Evolutionary conservation across 352 stramenopile genomes (phyloP), one percentile per base, ranked within the genome.

Genomic region (Globisporangium viniferum): DNA sequence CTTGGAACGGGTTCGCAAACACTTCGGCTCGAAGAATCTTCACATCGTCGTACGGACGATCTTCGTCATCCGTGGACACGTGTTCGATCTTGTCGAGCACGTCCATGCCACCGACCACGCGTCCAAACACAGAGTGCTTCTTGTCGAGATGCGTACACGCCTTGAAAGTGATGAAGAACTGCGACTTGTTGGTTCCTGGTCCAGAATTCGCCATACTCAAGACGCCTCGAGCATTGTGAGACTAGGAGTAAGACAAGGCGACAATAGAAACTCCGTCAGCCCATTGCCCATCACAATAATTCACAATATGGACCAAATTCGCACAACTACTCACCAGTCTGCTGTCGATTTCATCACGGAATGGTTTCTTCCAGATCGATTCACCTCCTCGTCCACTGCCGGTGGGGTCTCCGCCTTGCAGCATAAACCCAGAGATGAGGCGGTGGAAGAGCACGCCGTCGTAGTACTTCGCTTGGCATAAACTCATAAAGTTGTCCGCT

Each of bases 101-200:
- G 59, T 90, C 85, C 67, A 98, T 77, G 3, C 97, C 97, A 39
- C 97, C 88, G 8, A 99, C 86, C 44, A 99, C 93, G 55, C 81
- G 81, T 18, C 88, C 98, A 91, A 99, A 99, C 0, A 99, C 91
- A 8, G 89, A 89, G 81, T 99, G 98, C 62, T 99, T 99, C 70
- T 98, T 98, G 86, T 99, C 95, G n/a, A 99, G 81, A 77, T 99
- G 97, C n/a, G 80, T 65, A 63, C 88, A 98, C 9, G 83, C 82
- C 72, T 98, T 96, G 73, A 98, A 99, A 2, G 97, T 99, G 67
- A 99, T 97, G 76, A 99, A 99, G 78, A 99, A 99, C 86, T 99
- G 98, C n/a, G 92, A 97, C 33, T 89, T 90, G 77, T 99, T 99
- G 2, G 94, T 99, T 27, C 94, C 83, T n/a, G 90, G 86, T 9